Evolutionary conservation across 805 yeast genomes (phyloP), one percentile per base, ranked within the genome.

Genomic region (Zygoascus flipseniorum): DNA sequence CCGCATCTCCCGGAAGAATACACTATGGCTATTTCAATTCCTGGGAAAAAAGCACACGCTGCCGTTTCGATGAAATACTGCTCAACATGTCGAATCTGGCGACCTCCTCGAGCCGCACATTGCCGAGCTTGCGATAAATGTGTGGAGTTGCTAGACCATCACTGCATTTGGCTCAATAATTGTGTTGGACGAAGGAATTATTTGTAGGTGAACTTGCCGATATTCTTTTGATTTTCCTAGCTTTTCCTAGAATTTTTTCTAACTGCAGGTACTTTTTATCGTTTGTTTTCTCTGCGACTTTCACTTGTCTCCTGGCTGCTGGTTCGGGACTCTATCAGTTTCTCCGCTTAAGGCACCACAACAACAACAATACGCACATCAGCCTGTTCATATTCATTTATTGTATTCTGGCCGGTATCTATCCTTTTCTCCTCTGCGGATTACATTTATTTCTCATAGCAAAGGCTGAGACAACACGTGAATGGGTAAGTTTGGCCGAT

Each of bases 121-220:
- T 87, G 96, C 62, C 74, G 82, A 1, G 72, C 73, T 2, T 87
- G 96, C 68, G 80, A 79, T 56, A 72, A 73, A 8, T 88, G 96
- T 62, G 72, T 86, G 18, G 65, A 78, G 10, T 60, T 77, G 48
- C 84, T 80, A 60, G 96, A 88, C 60, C 92, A 85, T 64, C 90
- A 85, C 65, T 85, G 90, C 62, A 60, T 73, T 37, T 81, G 86
- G 80, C 63, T 87, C 49, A 83, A 85, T 61, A 86, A 82, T 59
- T 87, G 96, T 64, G 76, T 87, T 43, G 96, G 95, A 1, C 78
- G 79, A 56, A 68, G 86, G 52, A 87, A 86, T 62, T 86, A 86
- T 65, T 68, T 79, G 57, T 82, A 75, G 66, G 86, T 85, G 61
- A 53, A 8, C 14, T 19, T 8, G 23, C 13, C 28, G 1, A 5